Evolutionary conservation across 345 rosid genomes (phyloP).

Genomic region (Gossypium arboreum): DNA sequence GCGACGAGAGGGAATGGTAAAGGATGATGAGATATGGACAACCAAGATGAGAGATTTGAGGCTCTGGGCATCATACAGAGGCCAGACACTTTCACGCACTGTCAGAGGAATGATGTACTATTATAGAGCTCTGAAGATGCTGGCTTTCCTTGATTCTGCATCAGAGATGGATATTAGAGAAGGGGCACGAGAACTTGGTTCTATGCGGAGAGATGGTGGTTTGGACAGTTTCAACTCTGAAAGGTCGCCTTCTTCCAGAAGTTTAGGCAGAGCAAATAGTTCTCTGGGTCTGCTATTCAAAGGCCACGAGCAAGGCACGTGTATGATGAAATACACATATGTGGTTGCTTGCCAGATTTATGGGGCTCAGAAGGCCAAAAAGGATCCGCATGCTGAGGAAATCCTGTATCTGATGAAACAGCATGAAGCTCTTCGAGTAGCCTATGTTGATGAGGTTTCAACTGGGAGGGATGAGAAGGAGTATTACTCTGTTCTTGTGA

Average conservation of each 20-base stretch:
- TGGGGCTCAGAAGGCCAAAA: conserved; percentile 83
- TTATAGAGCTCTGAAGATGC: conserved; percentile 88
- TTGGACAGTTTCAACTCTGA: conserved; percentile 36
- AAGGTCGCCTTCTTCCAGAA: conserved; percentile 40
- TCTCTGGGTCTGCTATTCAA: conserved; percentile 54
- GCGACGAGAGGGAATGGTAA: conserved; percentile 79
- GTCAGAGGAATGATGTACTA: conserved; percentile 99
- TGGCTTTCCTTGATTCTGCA: conserved; percentile 96
- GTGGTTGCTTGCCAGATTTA: conserved; percentile 96
- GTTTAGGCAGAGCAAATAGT: conserved; percentile 64
- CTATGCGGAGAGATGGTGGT: conserved; percentile 50
- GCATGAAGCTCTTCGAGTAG: conserved; percentile 92
- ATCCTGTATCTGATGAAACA: conserved; percentile 71
- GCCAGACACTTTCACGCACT: conserved; percentile 93
- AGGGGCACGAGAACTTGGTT: conserved; percentile 75
- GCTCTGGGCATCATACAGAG: conserved; percentile 97
- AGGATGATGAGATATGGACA: conserved; percentile 65
- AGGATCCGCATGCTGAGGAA: conserved; percentile 86
- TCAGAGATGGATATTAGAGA: conserved; percentile 87
- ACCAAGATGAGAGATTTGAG: conserved; percentile 80
- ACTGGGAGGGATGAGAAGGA: conserved; percentile 47
- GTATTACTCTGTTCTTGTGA: conserved; percentile 91
- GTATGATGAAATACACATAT: conserved; percentile 87
- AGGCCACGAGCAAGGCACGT: conserved; percentile 86
- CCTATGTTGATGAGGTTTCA: conserved; percentile 82